Conservation (phyloP, 1,139 yeast genomes). For the Yamadazyma atmosphaerica region DNA sequence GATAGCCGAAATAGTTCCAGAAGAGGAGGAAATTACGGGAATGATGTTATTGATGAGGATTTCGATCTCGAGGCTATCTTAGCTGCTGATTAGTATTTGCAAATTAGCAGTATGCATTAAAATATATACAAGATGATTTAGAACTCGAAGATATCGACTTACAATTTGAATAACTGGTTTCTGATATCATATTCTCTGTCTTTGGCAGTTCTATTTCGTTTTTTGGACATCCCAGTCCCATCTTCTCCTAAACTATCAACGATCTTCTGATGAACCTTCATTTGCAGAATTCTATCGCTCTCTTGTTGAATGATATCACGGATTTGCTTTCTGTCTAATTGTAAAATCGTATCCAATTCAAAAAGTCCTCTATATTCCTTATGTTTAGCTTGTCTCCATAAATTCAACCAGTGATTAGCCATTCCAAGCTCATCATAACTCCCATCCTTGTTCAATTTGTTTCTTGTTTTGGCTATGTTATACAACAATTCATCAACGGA, state of each 20-base stretch:
- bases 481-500: slow-evolving; percentile 61
- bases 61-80: slow-evolving; percentile 36
- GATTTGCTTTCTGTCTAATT: slow-evolving; percentile 27
- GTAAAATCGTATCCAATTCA: slow-evolving; percentile 37
- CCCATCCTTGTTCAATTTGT: slow-evolving; percentile 31
- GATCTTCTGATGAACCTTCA: slow-evolving; percentile 32
- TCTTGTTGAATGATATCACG: slow-evolving; percentile 28
- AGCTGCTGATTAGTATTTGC: slow-evolving; percentile 1
- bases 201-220: slow-evolving; percentile 46
- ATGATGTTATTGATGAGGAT: slow-evolving; percentile 28
- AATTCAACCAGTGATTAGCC: slow-evolving; percentile 67
- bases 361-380: slow-evolving; percentile 33
- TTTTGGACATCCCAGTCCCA: slow-evolving; percentile 36
- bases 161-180: slow-evolving; percentile 40
- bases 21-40: slow-evolving; percentile 25
- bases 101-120: no score
- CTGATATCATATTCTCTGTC: slow-evolving; percentile 44
- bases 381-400: slow-evolving; percentile 63
- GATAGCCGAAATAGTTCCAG: slow-evolving; percentile 10
- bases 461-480: slow-evolving; percentile 49
- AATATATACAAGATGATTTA: slow-evolving; percentile 5
- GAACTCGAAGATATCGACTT: not conserved
- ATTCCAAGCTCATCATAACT: slow-evolving; percentile 57
- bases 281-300: slow-evolving; percentile 27
- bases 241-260: slow-evolving; percentile 42